Evolutionary conservation across 1,284 basidiomycete species (phyloP), one percentile per base, ranked within the genome.

Genomic region (Boletellus sp.): DNA sequence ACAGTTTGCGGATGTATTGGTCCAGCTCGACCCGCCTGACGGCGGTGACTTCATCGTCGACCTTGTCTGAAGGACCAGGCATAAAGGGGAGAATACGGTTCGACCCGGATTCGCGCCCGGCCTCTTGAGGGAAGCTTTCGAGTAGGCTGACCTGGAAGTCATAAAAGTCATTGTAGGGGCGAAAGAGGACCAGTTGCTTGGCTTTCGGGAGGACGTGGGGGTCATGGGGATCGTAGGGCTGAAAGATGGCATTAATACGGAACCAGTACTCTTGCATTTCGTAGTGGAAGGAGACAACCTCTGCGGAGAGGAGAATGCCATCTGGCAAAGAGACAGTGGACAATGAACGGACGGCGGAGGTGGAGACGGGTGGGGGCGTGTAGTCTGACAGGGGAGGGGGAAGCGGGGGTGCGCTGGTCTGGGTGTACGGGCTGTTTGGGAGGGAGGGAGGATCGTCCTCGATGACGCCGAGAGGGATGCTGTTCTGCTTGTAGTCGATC

Each of bases 251-350:
- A 64, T 96, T 86, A 46, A 98, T 81, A 36, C 94, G 86, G 81
- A 98, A 99, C 94, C 96, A 98, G 71, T 94, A 98, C 63, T 96
- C 91, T 15, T 93, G 87, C 76, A 90, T 90, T 70, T 99, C 97
- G 66, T 84, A 89, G 72, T 99, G 97, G 77, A 97, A 98, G 12
- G 93, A 95, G 52, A 94, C 91, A 47, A 99, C 93, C 53, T 88
- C 85, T n/a, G 93, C 92, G 24, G 85, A 82, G 7, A 93, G 81
- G 57, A 98, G 81, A 47, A 95, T 83, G 38, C 96, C 95, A 24
- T 85, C 83, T 8, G 87, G 89, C 8, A 92, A 75, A 38, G 74
- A 66, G 46, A 77, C 72, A n/a, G 73, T 72, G 8, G 68, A 66
- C 37, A 69, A 67, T 43, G 70, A 59, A 1, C 66, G 68, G 18